These are phyloP conservation scores for Irpex rosettiformis DNA, from an alignment of 1,284 basidiomycete species.

Conservation along the genomic window DNA sequence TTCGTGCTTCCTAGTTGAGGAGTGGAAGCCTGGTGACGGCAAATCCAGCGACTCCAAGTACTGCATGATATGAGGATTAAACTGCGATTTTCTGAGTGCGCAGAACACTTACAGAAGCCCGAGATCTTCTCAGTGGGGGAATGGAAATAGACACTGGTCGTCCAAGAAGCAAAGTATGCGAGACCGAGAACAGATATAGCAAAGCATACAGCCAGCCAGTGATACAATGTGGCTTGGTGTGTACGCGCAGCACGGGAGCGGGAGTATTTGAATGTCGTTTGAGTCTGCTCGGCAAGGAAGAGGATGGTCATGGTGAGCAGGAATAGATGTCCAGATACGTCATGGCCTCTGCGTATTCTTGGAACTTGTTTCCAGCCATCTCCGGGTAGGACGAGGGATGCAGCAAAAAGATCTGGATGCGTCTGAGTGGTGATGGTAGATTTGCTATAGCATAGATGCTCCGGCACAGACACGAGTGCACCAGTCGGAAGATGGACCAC, in stretches of 20 bases:
- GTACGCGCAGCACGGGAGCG: conserved; percentile 9
- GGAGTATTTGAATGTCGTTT: conserved; percentile 37
- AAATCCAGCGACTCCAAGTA: conserved; percentile 40
- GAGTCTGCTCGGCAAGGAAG: conserved; percentile 77
- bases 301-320: conserved; percentile 83
- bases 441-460: conserved; percentile 56
- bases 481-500: conserved; percentile 62
- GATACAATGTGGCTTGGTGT: conserved; percentile 32
- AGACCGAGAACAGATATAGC: conserved; percentile 54
- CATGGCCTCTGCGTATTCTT: conserved; percentile 77
- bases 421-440: conserved; percentile 52
- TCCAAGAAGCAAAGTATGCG: conserved; percentile 75
- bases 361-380: conserved; percentile 47
- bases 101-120: conserved; percentile 67
- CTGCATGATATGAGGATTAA: conserved; percentile 21
- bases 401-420: conserved; percentile 64
- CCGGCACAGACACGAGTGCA: conserved; percentile 47
- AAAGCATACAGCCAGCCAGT: conserved; percentile 42
- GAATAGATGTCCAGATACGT: conserved; percentile 94
- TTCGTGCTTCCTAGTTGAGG: conserved; percentile 8
- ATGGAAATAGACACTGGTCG: conserved; percentile 91
- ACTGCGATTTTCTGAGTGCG: neutral
- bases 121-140: conserved; percentile 83
- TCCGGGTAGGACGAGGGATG: conserved; percentile 33
- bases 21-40: conserved; percentile 32